Evolutionary conservation across 257 asterid genomes (phyloP).

Genomic region (Solanum tarijense): DNA sequence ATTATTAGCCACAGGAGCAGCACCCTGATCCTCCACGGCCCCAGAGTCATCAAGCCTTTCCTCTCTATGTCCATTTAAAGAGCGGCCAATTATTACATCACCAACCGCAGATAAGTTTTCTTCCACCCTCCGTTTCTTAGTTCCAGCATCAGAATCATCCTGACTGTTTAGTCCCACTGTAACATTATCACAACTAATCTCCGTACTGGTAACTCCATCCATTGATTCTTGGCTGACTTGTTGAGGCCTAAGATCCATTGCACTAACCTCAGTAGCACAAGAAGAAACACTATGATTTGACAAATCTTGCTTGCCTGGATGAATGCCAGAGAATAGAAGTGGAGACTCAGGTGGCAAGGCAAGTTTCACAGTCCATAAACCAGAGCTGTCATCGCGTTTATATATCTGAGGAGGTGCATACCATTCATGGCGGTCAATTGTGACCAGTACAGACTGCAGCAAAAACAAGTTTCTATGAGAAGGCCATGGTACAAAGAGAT

Average conservation of each 20-base stretch:
- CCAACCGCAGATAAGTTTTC: conserved; percentile 68
- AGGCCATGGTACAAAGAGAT: background rate
- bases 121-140: conserved; percentile 68
- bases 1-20: conserved; percentile 55
- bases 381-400: conserved; percentile 82
- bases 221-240: conserved; percentile 41
- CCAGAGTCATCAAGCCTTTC: conserved; percentile 52
- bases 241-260: conserved; percentile 54
- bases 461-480: conserved; percentile 3
- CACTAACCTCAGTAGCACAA: conserved; percentile 34
- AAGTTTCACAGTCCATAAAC: conserved; percentile 70
- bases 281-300: conserved; percentile 34
- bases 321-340: conserved; percentile 25
- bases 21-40: conserved; percentile 51
- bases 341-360: conserved; percentile 62
- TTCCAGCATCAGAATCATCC: conserved; percentile 76
- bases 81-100: conserved; percentile 32
- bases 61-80: conserved; percentile 54
- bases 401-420: conserved; percentile 89
- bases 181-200: conserved; percentile 56
- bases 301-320: conserved; percentile 27
- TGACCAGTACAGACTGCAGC: conserved; percentile 93
- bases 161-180: conserved; percentile 38
- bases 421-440: conserved; percentile 98
- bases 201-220: conserved; percentile 73